Percentiles rank a stretch among this genome's conserved stretches.
phyloP scores from a whole-genome alignment of 192 early-diverging fungal genomes.

The Dissophora globulifera region DNA sequence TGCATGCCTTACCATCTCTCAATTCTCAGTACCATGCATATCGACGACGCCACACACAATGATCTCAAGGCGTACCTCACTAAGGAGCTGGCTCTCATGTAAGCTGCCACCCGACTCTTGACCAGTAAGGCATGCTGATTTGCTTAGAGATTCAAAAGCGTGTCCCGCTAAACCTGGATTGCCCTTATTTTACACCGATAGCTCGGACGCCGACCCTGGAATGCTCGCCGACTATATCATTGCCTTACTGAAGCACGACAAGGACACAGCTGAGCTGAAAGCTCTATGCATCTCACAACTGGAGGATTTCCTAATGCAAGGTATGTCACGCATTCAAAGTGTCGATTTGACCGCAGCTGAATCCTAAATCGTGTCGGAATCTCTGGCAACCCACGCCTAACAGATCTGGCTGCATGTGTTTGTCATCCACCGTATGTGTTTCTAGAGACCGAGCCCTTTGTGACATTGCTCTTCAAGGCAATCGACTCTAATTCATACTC shows the following conservation, averaged over 20 bases:
- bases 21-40: slow-evolving; percentile 17
- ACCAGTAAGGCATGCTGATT: too few relatives aligned
- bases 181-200: slow-evolving; percentile 17
- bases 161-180: too few relatives aligned
- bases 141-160: too few relatives aligned
- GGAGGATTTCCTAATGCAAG: slow-evolving; percentile 79
- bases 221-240: slow-evolving; percentile 84
- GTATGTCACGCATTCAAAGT: too few relatives aligned
- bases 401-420: too few relatives aligned
- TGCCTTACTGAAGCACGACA: slow-evolving; percentile 78
- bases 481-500: slow-evolving; percentile 60
- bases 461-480: slow-evolving; percentile 66
- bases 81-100: slow-evolving; percentile 36
- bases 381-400: too few relatives aligned
- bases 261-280: slow-evolving; percentile 66
- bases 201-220: slow-evolving; percentile 74
- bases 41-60: slow-evolving; percentile 20
- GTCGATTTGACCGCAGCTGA: too few relatives aligned
- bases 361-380: too few relatives aligned
- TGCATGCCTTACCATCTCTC: too few relatives aligned
- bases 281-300: slow-evolving; percentile 69
- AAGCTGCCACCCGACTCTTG: too few relatives aligned
- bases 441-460: slow-evolving; percentile 76
- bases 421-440: not conserved
- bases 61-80: slow-evolving; percentile 43